Percentiles rank a stretch among this genome's conserved stretches.
These are phyloP conservation scores for Cryphonectria nitschkei DNA, from an alignment of 2,329 filamentous ascomycete genomes.

Conservation along the genomic window DNA sequence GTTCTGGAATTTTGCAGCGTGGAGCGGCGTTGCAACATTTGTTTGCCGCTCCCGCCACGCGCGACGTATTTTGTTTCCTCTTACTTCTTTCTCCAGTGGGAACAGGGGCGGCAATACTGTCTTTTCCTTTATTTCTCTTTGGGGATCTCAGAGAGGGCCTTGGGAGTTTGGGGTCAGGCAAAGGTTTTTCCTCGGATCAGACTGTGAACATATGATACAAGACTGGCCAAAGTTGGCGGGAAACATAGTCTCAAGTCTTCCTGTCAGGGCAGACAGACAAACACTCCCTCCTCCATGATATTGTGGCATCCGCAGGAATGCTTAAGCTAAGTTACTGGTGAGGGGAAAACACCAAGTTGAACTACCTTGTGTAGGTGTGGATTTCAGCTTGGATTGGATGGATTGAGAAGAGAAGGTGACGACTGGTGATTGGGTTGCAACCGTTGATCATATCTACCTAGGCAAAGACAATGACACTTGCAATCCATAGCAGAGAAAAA, in stretches of 20 bases:
- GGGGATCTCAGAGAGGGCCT: background rate
- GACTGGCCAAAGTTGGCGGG: background rate
- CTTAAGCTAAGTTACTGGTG: background rate
- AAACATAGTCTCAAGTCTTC: background rate
- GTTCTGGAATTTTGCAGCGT: background rate
- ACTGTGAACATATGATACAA: background rate
- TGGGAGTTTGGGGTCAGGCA: background rate
- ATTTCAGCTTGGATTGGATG: background rate
- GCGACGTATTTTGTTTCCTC: slow-evolving; percentile 19
- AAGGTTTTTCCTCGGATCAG: background rate
- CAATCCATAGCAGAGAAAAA: background rate
- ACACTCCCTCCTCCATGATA: background rate
- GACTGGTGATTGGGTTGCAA: background rate
- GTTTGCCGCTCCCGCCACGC: background rate
- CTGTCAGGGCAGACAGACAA: background rate
- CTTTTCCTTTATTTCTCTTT: background rate
- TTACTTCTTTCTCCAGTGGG: background rate
- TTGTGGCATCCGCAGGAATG: background rate
- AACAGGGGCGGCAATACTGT: no score
- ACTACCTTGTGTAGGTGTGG: background rate
- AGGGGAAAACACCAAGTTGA: background rate
- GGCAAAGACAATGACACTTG: background rate
- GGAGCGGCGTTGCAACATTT: slow-evolving; percentile 7
- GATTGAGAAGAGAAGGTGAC: background rate
- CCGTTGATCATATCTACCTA: background rate